These are phyloP conservation scores for Fraxinus ornus DNA, from an alignment of 305 asterid genomes.

Conservation along the genomic window DNA sequence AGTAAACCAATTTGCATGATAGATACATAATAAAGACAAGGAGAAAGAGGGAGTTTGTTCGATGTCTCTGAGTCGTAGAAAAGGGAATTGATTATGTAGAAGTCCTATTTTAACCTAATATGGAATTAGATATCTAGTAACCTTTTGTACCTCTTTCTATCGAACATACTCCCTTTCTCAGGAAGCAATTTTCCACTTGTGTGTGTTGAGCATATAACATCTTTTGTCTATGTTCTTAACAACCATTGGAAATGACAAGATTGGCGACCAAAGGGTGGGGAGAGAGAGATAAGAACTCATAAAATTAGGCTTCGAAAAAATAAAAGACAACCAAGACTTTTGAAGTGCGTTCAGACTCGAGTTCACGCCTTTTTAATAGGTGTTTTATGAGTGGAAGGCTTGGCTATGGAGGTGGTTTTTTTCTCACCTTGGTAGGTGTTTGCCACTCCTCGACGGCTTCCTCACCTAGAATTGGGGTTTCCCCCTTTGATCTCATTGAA, in stretches of 20 bases:
- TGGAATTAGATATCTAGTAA: neutral
- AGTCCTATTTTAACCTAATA: neutral
- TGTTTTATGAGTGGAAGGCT: slow-evolving; percentile 12
- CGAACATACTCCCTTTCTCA: neutral
- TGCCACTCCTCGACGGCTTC: too few relatives aligned
- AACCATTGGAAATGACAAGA: neutral
- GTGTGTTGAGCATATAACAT: neutral
- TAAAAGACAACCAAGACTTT: slow-evolving; percentile 21
- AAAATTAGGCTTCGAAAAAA: neutral
- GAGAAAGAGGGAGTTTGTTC: neutral
- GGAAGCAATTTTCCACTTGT: neutral
- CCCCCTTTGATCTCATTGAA: neutral
- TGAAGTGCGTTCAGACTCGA: slow-evolving; percentile 57
- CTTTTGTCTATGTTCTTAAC: neutral
- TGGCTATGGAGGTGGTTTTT: neutral
- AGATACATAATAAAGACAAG: neutral
- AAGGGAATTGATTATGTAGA: neutral
- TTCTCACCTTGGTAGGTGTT: neutral
- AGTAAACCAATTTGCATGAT: neutral
- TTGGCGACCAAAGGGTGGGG: neutral
- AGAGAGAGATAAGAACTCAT: neutral
- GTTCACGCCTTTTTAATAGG: neutral
- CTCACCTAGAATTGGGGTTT: neutral
- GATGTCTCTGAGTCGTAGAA: neutral
- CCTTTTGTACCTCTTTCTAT: neutral